phyloP scores from a whole-genome alignment of 805 yeast genomes.

The Geotrichum ghanense region DNA sequence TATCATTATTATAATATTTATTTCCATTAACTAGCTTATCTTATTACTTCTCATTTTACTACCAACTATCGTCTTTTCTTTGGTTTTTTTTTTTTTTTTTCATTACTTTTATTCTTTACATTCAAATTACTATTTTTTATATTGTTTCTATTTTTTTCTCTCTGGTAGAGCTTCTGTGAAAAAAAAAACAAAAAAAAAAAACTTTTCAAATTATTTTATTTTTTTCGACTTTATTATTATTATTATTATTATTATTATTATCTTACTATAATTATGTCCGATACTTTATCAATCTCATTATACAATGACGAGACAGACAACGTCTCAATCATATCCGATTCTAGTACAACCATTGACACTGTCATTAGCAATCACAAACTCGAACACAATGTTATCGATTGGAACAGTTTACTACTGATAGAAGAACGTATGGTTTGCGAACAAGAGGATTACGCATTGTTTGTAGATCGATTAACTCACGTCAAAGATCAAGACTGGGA shows the following conservation, averaged over 20 bases:
- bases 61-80: too few species aligned
- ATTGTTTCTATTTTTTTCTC: background rate
- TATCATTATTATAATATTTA: too few species aligned
- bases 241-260: too few species aligned
- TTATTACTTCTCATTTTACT: too few species aligned
- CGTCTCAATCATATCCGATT: background rate
- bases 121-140: too few species aligned
- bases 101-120: too few species aligned
- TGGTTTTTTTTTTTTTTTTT: too few species aligned
- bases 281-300: background rate
- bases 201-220: too few species aligned
- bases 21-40: background rate
- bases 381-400: background rate
- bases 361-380: background rate
- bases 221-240: background rate
- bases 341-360: background rate
- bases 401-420: background rate
- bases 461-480: background rate
- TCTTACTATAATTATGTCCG: background rate
- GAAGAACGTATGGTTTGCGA: background rate
- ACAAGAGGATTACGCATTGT: background rate
- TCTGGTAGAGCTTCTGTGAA: conserved; percentile 1
- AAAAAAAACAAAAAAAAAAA: too few species aligned
- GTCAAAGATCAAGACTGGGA: background rate
- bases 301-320: background rate